Base-by-base conservation (phyloP, 2,329 filamentous ascomycete species). In the Fusarium buxicola region DNA sequence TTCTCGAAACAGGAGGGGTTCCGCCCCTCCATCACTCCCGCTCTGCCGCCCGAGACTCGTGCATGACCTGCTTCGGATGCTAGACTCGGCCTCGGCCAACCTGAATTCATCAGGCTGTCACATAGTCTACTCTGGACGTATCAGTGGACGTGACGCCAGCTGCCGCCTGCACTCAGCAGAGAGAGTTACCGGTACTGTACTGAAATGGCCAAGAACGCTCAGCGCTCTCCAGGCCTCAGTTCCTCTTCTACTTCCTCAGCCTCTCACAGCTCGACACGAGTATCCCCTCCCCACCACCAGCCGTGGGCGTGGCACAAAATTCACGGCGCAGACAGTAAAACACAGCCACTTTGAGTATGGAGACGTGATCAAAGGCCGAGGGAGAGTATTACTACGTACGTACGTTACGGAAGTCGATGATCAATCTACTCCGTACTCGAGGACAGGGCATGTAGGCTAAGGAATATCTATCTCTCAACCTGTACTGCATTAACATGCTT, bases 231-330 rank as follows among this genome's bases (percentile, higher is more conserved):
- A 40, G 46, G 34, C 54, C 55, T 54, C 45, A 69, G 66, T 55
- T 66, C 61, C 66, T 59, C 55, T 55, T 46, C 45, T 54, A n/a
- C 32, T 50, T 45, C 31, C 43, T 60, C 58, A 64, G 67, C 72
- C 72, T 74, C 71, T 74, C 72, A 74, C 61, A 73, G 70, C 44
- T 58, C 66, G 72, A 74, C 72, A 74, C 72, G 72, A 74, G 60
- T 67, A 48, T 60, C 21, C 46, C 38, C 46, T 63, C 60, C 53
- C 54, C 64, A 66, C 63, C 31, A 47, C 38, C 49, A 38, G 41
- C 48, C 45, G 48, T 34, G 44, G 56, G 57, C 67, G 66, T 71
- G 65, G 66, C 69, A 70, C 69, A 69, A 61, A 63, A 55, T 44
- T 47, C 55, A 44, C 39, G 50, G 18, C 49, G 21, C 38, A 61